Conservation (phyloP, 1,284 basidiomycete genomes). For the Butyriboletus appendiculatus region DNA sequence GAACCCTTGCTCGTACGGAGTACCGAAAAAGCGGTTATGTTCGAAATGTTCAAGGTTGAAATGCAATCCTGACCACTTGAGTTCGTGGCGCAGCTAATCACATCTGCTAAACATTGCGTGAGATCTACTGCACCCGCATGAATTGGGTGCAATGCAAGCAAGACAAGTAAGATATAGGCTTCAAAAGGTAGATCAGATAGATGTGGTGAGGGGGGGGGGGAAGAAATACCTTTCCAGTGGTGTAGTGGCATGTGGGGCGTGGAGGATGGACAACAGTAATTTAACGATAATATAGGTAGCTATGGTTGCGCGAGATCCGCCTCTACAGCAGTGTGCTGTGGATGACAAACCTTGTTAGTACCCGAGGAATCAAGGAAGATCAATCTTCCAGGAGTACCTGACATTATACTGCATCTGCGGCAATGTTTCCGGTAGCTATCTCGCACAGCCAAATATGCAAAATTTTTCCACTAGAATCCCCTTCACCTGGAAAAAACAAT, state of each 20-base stretch:
- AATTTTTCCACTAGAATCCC: no score
- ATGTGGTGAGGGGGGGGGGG: no score
- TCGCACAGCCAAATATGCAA: no score
- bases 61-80: constrained; percentile 2
- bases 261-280: not conserved
- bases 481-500: no score
- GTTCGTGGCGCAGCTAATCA: constrained; percentile 14
- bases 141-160: not conserved
- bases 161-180: constrained; percentile 8
- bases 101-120: constrained; percentile 9
- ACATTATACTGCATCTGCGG: no score
- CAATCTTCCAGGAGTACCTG: no score
- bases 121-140: constrained; percentile 3
- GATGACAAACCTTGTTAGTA: not conserved
- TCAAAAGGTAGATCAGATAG: constrained; percentile 3
- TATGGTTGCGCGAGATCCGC: not conserved
- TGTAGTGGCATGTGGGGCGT: constrained; percentile 4
- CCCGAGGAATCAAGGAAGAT: no score
- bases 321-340: not conserved
- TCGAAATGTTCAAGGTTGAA: constrained; percentile 13
- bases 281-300: not conserved
- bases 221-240: constrained; percentile 9
- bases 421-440: no score
- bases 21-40: constrained; percentile 14
- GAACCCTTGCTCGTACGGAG: constrained; percentile 19